Evolutionary conservation across 805 yeast species (phyloP), one percentile per base, ranked within the genome.

Genomic region (Kazachstania kunashirensis): DNA sequence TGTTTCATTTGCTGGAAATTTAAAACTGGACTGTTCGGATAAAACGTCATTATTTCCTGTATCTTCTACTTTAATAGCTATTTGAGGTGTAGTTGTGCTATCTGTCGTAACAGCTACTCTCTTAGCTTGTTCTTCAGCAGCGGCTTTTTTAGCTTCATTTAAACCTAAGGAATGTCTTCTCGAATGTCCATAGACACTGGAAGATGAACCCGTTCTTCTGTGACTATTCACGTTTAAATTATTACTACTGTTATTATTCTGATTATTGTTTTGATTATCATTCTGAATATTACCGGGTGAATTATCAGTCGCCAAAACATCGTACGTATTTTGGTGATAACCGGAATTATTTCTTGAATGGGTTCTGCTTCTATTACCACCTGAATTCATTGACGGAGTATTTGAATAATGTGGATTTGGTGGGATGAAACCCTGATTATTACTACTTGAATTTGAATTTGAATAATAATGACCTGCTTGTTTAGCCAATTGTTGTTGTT

Each of bases 91-190:
- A n/a, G 35, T 6, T 19, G 10, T 10, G n/a, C n/a, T n/a, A 20
- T 29, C 31, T 16, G 15, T 14, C n/a, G 12, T 24, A 20, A 16
- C 24, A 4, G 33, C 56, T 13, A 44, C 60, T 57, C 86, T 71
- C 55, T 84, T 92, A 2, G 81, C 79, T 53, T 79, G 85, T 26
- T 78, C 88, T 47, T 78, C 79, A 4, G 96, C 96, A n/a, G 98
- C 98, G 6, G 96, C 96, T 48, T 79, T 79, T 50, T 84, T 86
- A 10, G 97, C 97, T 61, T 89, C 98, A 36, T 78, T 78, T 40
- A 89, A 67, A 2, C 94, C 96, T 41, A 89, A 65, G 0, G 96
- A 86, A 57, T 89, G 97, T 57, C 98, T 76, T 64, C 98, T 77
- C 8, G 70, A 65, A 56, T 89, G 98, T 24, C 96, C 95, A 42